Percentiles rank a stretch among this genome's conserved stretches.
These are phyloP conservation scores for Clavispora asparagi DNA, from an alignment of 805 yeast genomes.

Conservation along the genomic window DNA sequence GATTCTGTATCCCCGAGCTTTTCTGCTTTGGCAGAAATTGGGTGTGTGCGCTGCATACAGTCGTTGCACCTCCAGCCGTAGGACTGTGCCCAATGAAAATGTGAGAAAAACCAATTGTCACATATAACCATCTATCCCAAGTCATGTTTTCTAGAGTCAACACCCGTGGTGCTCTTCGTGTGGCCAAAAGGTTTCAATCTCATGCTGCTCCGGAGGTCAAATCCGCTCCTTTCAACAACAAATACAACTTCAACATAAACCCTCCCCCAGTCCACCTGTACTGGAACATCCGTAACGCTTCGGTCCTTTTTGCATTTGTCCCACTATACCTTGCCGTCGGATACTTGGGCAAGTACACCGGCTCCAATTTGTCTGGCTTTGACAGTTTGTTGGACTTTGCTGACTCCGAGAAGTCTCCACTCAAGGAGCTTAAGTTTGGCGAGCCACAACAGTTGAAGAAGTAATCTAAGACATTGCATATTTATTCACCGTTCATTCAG, in stretches of 20 bases:
- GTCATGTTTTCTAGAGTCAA: constrained; percentile 25
- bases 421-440: constrained; percentile 32
- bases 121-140: constrained; percentile 4
- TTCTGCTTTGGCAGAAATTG: background rate
- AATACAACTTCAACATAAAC: constrained; percentile 34
- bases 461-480: constrained; percentile 2
- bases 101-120: constrained; percentile 8
- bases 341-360: constrained; percentile 28
- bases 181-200: constrained; percentile 27
- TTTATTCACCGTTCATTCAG: background rate
- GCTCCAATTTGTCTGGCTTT: constrained; percentile 24
- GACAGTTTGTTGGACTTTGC: constrained; percentile 31
- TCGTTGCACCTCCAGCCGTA: background rate
- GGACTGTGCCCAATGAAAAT: constrained; percentile 9
- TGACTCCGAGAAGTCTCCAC: constrained; percentile 33
- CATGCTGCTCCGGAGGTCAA: constrained; percentile 15
- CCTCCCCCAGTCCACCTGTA: constrained; percentile 44
- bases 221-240: constrained; percentile 36
- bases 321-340: constrained; percentile 34
- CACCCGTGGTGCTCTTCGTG: constrained; percentile 16
- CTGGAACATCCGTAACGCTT: constrained; percentile 37
- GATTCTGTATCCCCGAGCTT: too few species aligned
- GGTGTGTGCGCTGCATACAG: background rate
- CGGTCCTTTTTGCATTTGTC: constrained; percentile 32
- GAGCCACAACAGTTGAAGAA: constrained; percentile 27